Evolutionary conservation across 2,329 filamentous ascomycete genomes (phyloP), one percentile per base, ranked within the genome.

Genomic region (Fusarium chuoi): DNA sequence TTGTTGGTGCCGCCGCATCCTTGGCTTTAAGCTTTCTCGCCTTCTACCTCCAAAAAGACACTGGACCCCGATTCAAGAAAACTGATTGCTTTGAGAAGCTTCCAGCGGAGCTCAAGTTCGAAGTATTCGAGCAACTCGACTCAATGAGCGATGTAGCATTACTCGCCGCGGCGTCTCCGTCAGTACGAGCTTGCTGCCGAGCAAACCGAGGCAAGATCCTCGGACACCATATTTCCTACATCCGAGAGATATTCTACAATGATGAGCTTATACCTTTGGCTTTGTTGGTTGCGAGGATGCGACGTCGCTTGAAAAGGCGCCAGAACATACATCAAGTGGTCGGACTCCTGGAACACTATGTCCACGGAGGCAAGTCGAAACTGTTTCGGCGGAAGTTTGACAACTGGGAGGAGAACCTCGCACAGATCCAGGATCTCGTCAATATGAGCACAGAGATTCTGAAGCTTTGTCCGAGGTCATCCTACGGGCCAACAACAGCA

Each of bases 51-150:
- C 4, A 5, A 17, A 39, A 28, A 7, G 35, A 26, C 14, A 39
- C 7, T 7, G 17, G n/a, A 4, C 5, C 1, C 14, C 2, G 7
- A 13, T 1, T 1, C 1, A 11, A n/a, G 24, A 54, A 39, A 39
- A 2, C 1, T 0, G 24, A 39, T 6, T 26, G 35, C 7, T 39
- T 54, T 54, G 20, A 12, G 0, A 39, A 39, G 24, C 14, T 54
- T 3, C 35, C 51, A 18, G 51, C 20, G 5, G 51, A 54, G 36
- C 7, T 39, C 2, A 54, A 39, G 6, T 26, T 54, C 5, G 7
- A 17, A 2, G 2, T 54, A 17, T n/a, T 38, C 14, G 18, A 28
- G 7, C 18, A 17, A 1, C 13, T 2, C 24, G 11, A 38, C 24
- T 39, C 51, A n/a, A 3, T 39, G 10, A 5, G 9, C 14, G 51